Evolutionary conservation across 352 stramenopile genomes (phyloP).

Genomic region (Saprolegnia parasitica): DNA sequence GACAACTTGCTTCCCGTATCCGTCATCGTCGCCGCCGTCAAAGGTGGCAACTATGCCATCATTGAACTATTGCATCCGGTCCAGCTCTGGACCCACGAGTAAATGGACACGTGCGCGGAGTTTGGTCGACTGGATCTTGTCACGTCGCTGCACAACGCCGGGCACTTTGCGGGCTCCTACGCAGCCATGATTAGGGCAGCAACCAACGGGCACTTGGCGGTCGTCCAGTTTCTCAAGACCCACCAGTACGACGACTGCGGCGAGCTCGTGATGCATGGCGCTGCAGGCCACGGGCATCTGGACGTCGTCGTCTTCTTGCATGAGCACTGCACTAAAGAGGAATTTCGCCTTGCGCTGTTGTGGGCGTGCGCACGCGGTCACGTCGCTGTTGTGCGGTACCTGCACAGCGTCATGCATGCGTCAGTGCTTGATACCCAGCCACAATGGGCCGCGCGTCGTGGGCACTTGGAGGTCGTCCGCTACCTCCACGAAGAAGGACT

Average conservation of each 20-base stretch:
- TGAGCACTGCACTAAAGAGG: background rate
- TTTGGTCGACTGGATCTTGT: background rate
- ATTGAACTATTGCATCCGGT: background rate
- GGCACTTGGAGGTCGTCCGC: background rate
- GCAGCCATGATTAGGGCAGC: slow-evolving; percentile 39
- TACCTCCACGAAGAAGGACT: background rate
- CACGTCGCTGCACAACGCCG: background rate
- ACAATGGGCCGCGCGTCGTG: background rate
- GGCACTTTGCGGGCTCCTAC: slow-evolving; percentile 25
- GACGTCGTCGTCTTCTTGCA: slow-evolving; percentile 1
- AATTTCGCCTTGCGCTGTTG: slow-evolving; percentile 24
- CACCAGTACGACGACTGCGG: slow-evolving; percentile 33
- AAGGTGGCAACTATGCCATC: background rate
- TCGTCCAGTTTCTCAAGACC: slow-evolving; percentile 36
- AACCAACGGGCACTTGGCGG: slow-evolving; percentile 32
- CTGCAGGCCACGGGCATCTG: background rate
- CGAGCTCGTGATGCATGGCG: background rate
- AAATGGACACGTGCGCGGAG: background rate
- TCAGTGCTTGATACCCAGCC: background rate
- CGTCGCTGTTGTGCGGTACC: slow-evolving; percentile 23
- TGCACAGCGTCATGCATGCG: background rate
- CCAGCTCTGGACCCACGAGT: background rate
- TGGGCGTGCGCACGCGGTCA: slow-evolving; percentile 28
- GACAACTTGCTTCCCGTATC: background rate
- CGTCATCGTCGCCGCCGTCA: background rate